Evolutionary conservation across 2,329 filamentous ascomycete genomes (phyloP).

Genomic region (Podosphaera aphanis): DNA sequence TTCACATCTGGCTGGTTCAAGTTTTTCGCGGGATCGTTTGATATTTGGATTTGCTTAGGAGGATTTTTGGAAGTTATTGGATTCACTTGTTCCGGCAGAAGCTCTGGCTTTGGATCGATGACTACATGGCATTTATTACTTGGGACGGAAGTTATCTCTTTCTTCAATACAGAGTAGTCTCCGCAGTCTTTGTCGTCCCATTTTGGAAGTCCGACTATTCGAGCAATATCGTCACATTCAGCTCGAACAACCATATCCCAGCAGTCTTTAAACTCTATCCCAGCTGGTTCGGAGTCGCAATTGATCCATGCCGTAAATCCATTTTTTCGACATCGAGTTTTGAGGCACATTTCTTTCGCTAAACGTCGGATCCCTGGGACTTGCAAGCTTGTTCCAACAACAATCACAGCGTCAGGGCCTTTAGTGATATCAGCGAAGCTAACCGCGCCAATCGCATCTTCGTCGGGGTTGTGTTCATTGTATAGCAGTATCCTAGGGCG

Average conservation of each 20-base stretch:
- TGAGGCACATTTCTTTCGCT: slow-evolving; percentile 71
- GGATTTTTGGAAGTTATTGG: slow-evolving; percentile 35
- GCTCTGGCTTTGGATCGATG: slow-evolving; percentile 17
- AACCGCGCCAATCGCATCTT: slow-evolving; percentile 84
- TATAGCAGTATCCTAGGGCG: slow-evolving; percentile 89
- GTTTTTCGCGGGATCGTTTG: slow-evolving; percentile 3
- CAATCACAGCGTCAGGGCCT: slow-evolving; percentile 74
- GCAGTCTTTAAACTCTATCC: slow-evolving; percentile 68
- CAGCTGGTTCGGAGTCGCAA: slow-evolving; percentile 58
- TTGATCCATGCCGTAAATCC: slow-evolving; percentile 92
- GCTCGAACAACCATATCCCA: slow-evolving; percentile 83
- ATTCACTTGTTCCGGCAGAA: slow-evolving; percentile 25
- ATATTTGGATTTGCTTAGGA: slow-evolving; percentile 19
- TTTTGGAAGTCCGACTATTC: slow-evolving; percentile 37
- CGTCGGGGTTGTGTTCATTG: slow-evolving; percentile 90
- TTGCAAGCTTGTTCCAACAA: slow-evolving; percentile 87
- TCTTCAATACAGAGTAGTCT: slow-evolving; percentile 23
- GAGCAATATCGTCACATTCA: slow-evolving; percentile 70
- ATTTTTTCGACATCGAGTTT: slow-evolving; percentile 59
- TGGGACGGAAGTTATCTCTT: slow-evolving; percentile 19
- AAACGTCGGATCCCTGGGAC: slow-evolving; percentile 80
- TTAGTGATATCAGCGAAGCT: slow-evolving; percentile 66
- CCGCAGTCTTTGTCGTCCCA: slow-evolving; percentile 33
- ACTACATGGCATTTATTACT: slow-evolving; percentile 21
- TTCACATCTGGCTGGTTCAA: slow-evolving; percentile 19